These are phyloP conservation scores for Galerina marginata DNA, from an alignment of 768 basidiomycete species.

Conservation along the genomic window DNA sequence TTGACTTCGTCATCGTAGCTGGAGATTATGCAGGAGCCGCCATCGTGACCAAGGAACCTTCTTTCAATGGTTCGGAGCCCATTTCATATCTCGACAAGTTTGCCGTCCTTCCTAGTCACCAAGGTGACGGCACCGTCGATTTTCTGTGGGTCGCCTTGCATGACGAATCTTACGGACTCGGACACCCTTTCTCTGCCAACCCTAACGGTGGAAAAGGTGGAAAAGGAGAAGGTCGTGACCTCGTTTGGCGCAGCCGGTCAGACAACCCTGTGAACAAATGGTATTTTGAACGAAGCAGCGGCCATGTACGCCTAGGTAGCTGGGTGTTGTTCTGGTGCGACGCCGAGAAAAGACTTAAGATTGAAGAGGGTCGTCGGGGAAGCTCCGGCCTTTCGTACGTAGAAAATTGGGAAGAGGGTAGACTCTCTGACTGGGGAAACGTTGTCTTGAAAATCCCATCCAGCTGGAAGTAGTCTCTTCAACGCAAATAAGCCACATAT, in stretches of 20 bases:
- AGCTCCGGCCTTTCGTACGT: slow-evolving; percentile 72
- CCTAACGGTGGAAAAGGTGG: slow-evolving; percentile 94
- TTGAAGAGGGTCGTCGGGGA: slow-evolving; percentile 67
- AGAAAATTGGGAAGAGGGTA: slow-evolving; percentile 77
- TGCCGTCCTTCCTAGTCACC: slow-evolving; percentile 91
- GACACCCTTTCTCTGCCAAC: slow-evolving; percentile 91
- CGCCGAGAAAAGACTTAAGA: slow-evolving; percentile 83
- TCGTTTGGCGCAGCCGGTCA: slow-evolving; percentile 93
- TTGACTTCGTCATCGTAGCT: slow-evolving; percentile 93
- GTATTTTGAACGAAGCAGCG: slow-evolving; percentile 97
- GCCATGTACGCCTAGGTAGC: slow-evolving; percentile 81
- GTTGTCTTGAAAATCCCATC: slow-evolving; percentile 76
- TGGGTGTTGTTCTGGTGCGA: slow-evolving; percentile 99
- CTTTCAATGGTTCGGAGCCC: slow-evolving; percentile 42
- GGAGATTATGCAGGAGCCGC: slow-evolving; percentile 97
- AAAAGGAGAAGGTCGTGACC: slow-evolving; percentile 86
- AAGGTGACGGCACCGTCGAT: slow-evolving; percentile 98
- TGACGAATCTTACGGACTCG: slow-evolving; percentile 97
- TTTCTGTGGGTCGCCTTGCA: slow-evolving; percentile 99
- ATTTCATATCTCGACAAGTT: slow-evolving; percentile 98
- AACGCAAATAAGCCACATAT: background rate
- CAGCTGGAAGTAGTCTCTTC: slow-evolving; percentile 62
- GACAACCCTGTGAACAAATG: slow-evolving; percentile 98
- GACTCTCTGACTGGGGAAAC: slow-evolving; percentile 71
- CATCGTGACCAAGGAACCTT: slow-evolving; percentile 77